Evolutionary conservation across 1,139 yeast genomes (phyloP).

Genomic region (Williopsis jadinii): DNA sequence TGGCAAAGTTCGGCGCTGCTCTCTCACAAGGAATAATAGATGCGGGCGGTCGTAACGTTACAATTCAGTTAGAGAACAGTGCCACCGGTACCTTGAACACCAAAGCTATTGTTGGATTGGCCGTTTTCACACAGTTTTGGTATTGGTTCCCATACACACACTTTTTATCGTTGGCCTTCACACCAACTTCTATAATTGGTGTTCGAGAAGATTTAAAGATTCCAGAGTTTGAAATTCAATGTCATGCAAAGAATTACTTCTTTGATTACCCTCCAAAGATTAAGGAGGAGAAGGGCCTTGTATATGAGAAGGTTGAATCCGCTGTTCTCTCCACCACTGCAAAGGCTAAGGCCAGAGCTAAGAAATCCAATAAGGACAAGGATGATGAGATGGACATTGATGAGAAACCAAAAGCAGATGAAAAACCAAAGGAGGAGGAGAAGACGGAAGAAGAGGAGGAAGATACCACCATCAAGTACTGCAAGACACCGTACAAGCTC

Average conservation of each 20-base stretch:
- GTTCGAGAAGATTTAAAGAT: conserved; percentile 80
- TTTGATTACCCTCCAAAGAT: conserved; percentile 89
- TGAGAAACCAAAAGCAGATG: conserved; percentile 26
- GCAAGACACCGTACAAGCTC: conserved; percentile 59
- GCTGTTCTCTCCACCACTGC: conserved; percentile 94
- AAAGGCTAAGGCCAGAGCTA: conserved; percentile 87
- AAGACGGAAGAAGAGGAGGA: conserved; percentile 25
- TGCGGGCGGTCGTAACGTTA: conserved; percentile 98
- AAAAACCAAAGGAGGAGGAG: conserved; percentile 23
- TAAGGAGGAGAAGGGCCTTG: conserved; percentile 74
- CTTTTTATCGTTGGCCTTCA: conserved; percentile 83
- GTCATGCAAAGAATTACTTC: conserved; percentile 71
- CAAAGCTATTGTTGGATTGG: conserved; percentile 87
- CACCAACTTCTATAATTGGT: conserved; percentile 89
- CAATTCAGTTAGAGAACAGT: conserved; percentile 83
- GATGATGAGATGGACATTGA: conserved; percentile 31
- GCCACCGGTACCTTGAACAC: conserved; percentile 88
- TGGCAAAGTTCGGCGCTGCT: conserved; percentile 97
- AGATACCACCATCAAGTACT: conserved; percentile 30
- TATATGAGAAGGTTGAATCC: conserved; percentile 83
- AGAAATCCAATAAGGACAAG: conserved; percentile 54
- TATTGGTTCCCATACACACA: conserved; percentile 98
- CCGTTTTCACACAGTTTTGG: conserved; percentile 92
- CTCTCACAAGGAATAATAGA: conserved; percentile 96
- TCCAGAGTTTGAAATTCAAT: conserved; percentile 76